These are phyloP conservation scores for Aspergillus terreus DNA, from an alignment of 2,329 filamentous ascomycete genomes.

Conservation along the genomic window DNA sequence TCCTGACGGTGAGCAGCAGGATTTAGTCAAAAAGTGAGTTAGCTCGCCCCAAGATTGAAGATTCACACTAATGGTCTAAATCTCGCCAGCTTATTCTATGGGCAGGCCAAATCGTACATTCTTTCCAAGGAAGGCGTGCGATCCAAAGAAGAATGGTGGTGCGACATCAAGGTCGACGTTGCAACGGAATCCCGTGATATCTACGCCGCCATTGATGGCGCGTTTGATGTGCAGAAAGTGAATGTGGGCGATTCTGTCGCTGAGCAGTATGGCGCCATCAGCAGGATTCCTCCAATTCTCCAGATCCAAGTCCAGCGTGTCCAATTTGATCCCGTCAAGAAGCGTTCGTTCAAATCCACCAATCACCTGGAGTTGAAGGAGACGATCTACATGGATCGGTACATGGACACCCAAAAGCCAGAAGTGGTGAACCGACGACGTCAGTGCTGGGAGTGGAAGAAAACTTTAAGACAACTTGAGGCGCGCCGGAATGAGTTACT, in stretches of 20 bases:
- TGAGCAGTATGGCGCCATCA: slow-evolving; percentile 67
- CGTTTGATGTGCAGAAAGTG: slow-evolving; percentile 76
- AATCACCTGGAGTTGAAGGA: slow-evolving; percentile 77
- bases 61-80: no score
- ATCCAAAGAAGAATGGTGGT: slow-evolving; percentile 56
- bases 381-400: slow-evolving; percentile 81
- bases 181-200: slow-evolving; percentile 61
- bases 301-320: slow-evolving; percentile 87
- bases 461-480: slow-evolving; percentile 57
- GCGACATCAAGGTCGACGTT: slow-evolving; percentile 61
- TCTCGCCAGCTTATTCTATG: slow-evolving; percentile 46
- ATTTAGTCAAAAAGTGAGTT: slow-evolving; percentile 66
- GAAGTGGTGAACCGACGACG: slow-evolving; percentile 62
- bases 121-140: slow-evolving; percentile 45
- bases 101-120: slow-evolving; percentile 43
- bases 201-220: slow-evolving; percentile 78
- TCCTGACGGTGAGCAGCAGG: slow-evolving; percentile 70
- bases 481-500: slow-evolving; percentile 42
- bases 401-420: slow-evolving; percentile 64
- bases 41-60: no score
- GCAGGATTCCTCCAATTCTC: slow-evolving; percentile 74
- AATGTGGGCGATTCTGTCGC: slow-evolving; percentile 60
- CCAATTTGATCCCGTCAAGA: slow-evolving; percentile 62
- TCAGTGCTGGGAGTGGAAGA: slow-evolving; percentile 71
- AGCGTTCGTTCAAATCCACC: slow-evolving; percentile 65